Conservation (phyloP, 2,329 filamentous ascomycete genomes). For the Laburnicola sp. region DNA sequence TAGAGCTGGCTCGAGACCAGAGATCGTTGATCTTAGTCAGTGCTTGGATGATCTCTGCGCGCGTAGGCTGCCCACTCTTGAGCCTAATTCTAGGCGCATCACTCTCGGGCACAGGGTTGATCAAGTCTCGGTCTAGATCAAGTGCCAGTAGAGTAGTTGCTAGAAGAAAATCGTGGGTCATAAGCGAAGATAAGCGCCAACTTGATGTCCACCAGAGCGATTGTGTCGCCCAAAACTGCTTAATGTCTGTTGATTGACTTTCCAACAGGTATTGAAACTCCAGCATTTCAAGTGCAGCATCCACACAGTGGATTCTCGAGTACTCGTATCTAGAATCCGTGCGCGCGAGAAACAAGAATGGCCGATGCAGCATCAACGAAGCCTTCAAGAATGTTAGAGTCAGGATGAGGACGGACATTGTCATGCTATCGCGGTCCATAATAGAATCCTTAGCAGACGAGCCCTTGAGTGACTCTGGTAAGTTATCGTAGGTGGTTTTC, state of each 20-base stretch:
- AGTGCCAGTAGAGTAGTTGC: constrained; percentile 54
- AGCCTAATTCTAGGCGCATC: constrained; percentile 16
- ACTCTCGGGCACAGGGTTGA: constrained; percentile 15
- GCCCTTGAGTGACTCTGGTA: constrained; percentile 26
- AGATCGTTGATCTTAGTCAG: constrained; percentile 27
- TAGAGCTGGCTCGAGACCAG: constrained; percentile 29
- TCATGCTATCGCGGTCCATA: constrained; percentile 13
- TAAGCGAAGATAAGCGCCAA: constrained; percentile 51
- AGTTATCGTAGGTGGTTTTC: constrained; percentile 23
- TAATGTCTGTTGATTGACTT: constrained; percentile 46
- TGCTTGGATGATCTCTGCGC: constrained; percentile 28
- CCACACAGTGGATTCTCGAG: constrained; percentile 50
- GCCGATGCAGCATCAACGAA: constrained; percentile 43
- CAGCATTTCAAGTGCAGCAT: constrained; percentile 51
- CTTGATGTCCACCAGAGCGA: constrained; percentile 46
- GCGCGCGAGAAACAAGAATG: constrained; percentile 41
- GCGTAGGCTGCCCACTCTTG: constrained; percentile 26
- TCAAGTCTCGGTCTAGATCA: constrained; percentile 44
- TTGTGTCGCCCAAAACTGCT: constrained; percentile 29
- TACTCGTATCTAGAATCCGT: constrained; percentile 43
- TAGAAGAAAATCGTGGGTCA: constrained; percentile 53
- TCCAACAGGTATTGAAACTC: constrained; percentile 51
- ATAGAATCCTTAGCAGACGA: constrained; percentile 19
- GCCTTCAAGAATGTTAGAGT: constrained; percentile 39
- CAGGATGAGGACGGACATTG: constrained; percentile 36